Evolutionary conservation across 352 stramenopile species (phyloP), one percentile per base, ranked within the genome.

Genomic region (Blastocystis sp.): DNA sequence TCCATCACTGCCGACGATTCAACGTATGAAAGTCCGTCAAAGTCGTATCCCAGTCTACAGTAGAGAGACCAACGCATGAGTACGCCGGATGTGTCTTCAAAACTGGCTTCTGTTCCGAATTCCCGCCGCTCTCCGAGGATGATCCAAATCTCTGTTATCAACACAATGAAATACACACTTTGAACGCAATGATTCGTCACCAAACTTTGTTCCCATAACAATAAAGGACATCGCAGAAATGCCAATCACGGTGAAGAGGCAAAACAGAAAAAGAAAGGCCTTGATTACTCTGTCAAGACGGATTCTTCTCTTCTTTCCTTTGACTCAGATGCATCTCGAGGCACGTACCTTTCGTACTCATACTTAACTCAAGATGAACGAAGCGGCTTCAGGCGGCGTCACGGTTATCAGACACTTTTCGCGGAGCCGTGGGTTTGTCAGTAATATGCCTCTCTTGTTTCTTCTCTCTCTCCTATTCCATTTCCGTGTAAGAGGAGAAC

Each of bases 1-100:
- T 81, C 69, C 69, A 81, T 81, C 29, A 81, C 69, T 21, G 69
- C 69, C 6, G 69, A 81, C 11, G 69, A 81, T 38, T 81, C 69
- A 24, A 81, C 18, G 29, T 48, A 81, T 0, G 48, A 48, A 27
- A 21, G 24, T 21, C 69, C 69, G 38, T 81, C 69, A 48, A 81
- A 81, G 16, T 34, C 32, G 48, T 81, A 81, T 29, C 69, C 69
- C 2, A 49, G 21, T 16, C 69, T 81, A 81, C 9, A 61, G 14
- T 42, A 49, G 36, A 63, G 4, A 9, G 1, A 24, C 4, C 1
- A 32, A 34, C 8, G 27, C 1, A 29, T 9, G 63, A 63, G 6
- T 46, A 81, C 69, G 32, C 27, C 11, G 69, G 69, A 65, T 81
- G 69, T 29, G 46, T 81, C 48, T 81, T 81, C 29, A 42, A 24